phyloP scores from a whole-genome alignment of 164 flowering plant species.

The Vitis cinerea region DNA sequence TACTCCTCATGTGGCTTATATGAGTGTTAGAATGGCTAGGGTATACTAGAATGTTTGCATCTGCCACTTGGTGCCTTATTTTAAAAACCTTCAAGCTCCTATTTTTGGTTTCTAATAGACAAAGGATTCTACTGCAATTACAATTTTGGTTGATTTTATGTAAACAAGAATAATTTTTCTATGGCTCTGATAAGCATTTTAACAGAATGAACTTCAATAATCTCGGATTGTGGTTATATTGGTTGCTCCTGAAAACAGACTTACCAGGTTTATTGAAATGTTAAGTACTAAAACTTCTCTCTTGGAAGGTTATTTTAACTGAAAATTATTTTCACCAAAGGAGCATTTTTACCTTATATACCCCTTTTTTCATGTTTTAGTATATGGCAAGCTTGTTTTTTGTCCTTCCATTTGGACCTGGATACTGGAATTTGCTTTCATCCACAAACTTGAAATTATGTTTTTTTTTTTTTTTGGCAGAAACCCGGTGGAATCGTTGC shows the following conservation, averaged over 20 bases:
- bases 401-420: not conserved
- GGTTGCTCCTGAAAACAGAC: not conserved
- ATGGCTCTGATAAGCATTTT: not conserved
- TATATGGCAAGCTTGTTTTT: not conserved
- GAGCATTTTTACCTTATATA: no score
- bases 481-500: conserved; percentile 78
- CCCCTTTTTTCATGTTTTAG: no score
- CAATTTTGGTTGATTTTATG: not conserved
- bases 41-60: not conserved
- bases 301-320: not conserved
- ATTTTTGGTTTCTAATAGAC: not conserved
- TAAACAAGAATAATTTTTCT: not conserved
- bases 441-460: not conserved
- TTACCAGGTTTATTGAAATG: not conserved
- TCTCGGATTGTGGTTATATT: not conserved
- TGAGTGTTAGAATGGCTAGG: not conserved
- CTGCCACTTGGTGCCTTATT: not conserved
- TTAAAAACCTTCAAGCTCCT: not conserved
- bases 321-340: not conserved
- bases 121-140: not conserved
- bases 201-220: not conserved
- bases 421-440: not conserved
- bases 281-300: not conserved
- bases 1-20: not conserved
- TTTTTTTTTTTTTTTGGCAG: conserved; percentile 31